Evolutionary conservation across 163 green algal genomes (phyloP), one percentile per base, ranked within the genome.

Genomic region (Chloromonas sp.): DNA sequence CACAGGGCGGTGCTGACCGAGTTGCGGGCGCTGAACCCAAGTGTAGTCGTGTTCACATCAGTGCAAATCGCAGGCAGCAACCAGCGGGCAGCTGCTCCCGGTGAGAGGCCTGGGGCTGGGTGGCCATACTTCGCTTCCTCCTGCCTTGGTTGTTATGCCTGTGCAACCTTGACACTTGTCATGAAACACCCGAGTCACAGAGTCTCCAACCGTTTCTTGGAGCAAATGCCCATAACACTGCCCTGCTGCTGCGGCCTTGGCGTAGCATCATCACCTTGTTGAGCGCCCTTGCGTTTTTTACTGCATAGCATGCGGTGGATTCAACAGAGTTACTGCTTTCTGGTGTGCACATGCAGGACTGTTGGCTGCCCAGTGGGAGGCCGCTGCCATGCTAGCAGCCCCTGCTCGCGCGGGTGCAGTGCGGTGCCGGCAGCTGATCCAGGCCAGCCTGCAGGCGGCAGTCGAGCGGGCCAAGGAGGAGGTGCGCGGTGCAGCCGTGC

Each of bases 351-450:
- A 0, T 60, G 81, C 86, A 92, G 94, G 94, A 60, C 91, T 89
- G 3, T 87, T 97, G n/a, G 91, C 87, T 14, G 93, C 87, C 1
- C 90, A 94, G 2, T 98, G 95, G 94, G 92, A 97, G 85, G 92
- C 88, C 2, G 93, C 91, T 0, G 89, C 86, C 78, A 94, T 96
- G 82, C 70, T 87, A 61, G 58, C 74, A 1, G 58, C 85, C 0
- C 57, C 78, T 58, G 15, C 76, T 62, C 66, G 59, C 66, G 70
- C 81, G 1, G 62, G 71, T 2, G 81, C 78, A 58, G 81, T 89
- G 82, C 85, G 88, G 71, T 92, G 89, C 81, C 84, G 90, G 3
- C 82, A 93, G 80, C 77, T 92, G 58, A 89, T 92, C n/a, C 92
- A 96, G 87, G 93, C 92, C 36, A 94, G 88, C 2, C 81, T 98